A percentile compares a stretch with the other conserved stretches of the same genome.
These are phyloP conservation scores for Kodamaea sp. DNA, from an alignment of 1,139 yeast genomes.

Conservation along the genomic window DNA sequence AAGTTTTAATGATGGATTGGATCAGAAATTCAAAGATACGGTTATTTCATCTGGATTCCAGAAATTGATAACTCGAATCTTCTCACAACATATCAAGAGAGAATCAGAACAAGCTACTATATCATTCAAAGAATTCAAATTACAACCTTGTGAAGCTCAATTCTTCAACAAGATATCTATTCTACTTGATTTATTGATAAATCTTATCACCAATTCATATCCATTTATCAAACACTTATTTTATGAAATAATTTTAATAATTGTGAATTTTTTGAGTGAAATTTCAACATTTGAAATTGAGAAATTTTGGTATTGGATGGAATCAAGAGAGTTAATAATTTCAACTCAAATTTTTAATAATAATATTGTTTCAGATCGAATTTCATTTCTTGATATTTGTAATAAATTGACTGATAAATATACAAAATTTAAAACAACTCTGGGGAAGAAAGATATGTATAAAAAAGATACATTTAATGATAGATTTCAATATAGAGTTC, in stretches of 20 bases:
- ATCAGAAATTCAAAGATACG: slow-evolving; percentile 17
- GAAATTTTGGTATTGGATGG: slow-evolving; percentile 38
- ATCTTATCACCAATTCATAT: slow-evolving; percentile 12
- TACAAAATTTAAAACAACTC: slow-evolving; percentile 14
- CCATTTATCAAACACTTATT: slow-evolving; percentile 20
- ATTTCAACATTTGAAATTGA: slow-evolving; percentile 22
- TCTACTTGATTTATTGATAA: slow-evolving; percentile 25
- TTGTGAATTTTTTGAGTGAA: slow-evolving; percentile 21
- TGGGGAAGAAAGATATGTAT: slow-evolving; percentile 27
- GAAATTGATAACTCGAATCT: slow-evolving; percentile 9
- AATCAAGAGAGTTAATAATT: slow-evolving; percentile 26
- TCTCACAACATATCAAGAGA: slow-evolving; percentile 5
- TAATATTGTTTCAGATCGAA: slow-evolving; percentile 32
- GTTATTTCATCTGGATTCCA: slow-evolving; percentile 21
- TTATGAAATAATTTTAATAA: slow-evolving; percentile 21
- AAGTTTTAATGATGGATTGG: slow-evolving; percentile 19
- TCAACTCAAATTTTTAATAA: slow-evolving; percentile 25
- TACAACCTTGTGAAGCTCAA: slow-evolving; percentile 2
- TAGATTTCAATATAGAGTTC: slow-evolving; percentile 33
- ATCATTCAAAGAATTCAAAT: background rate
- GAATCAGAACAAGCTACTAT: slow-evolving; percentile 1
- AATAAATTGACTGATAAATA: slow-evolving; percentile 37
- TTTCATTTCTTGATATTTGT: slow-evolving; percentile 37
- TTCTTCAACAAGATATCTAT: slow-evolving; percentile 19
- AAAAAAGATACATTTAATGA: slow-evolving; percentile 42